Evolutionary conservation across 1,139 yeast species (phyloP).

Genomic region (Zygoascus hellenicus): DNA sequence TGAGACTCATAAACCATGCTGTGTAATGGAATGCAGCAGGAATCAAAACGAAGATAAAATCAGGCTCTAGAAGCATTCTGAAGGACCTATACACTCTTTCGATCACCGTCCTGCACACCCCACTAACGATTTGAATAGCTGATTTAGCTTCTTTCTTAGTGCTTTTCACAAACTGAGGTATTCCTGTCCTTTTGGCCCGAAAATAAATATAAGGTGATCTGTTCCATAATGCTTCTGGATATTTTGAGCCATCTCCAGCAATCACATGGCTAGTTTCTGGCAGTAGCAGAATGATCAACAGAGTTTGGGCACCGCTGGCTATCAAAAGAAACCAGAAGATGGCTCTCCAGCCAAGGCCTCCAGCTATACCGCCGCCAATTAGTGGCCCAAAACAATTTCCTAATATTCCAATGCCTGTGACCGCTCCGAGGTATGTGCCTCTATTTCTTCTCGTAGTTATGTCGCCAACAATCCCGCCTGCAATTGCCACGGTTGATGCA

Average conservation of each 20-base stretch:
- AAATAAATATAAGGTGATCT: constrained; percentile 38
- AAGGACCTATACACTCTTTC: neutral
- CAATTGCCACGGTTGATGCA: constrained; percentile 63
- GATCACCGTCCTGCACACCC: constrained; percentile 21
- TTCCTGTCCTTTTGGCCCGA: constrained; percentile 18
- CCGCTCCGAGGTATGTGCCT: constrained; percentile 58
- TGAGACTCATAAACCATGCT: constrained; percentile 63
- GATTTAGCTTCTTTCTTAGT: neutral
- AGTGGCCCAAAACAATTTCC: constrained; percentile 77
- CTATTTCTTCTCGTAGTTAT: constrained; percentile 54
- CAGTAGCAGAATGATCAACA: constrained; percentile 32
- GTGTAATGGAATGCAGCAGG: constrained; percentile 61
- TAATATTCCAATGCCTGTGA: constrained; percentile 56
- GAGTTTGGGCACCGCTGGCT: constrained; percentile 45
- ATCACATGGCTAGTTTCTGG: constrained; percentile 70
- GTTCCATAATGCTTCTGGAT: constrained; percentile 40
- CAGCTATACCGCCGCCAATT: constrained; percentile 60
- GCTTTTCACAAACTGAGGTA: constrained; percentile 13
- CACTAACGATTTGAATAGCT: constrained; percentile 1
- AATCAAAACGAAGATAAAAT: constrained; percentile 37
- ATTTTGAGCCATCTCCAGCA: constrained; percentile 62
- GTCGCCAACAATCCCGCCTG: constrained; percentile 65
- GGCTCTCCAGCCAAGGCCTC: constrained; percentile 64
- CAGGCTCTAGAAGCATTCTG: constrained; percentile 26
- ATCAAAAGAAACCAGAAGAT: constrained; percentile 71